Evolutionary conservation across 768 basidiomycete species (phyloP).

Genomic region (Calocybe gangraenosa): DNA sequence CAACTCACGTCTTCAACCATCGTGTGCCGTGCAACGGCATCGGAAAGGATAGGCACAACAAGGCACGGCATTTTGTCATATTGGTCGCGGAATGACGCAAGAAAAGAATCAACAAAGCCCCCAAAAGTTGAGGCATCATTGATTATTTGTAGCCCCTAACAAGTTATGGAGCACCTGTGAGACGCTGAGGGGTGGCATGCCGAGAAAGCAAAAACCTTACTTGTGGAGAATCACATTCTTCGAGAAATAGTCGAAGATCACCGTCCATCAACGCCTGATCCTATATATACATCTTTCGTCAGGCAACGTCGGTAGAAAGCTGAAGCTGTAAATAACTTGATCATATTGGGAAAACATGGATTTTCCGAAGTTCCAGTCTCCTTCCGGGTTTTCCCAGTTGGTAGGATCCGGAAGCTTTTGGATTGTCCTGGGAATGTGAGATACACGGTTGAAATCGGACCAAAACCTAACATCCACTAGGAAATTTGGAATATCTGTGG

Average conservation of each 20-base stretch:
- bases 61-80: slow-evolving; percentile 58
- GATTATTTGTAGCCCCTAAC: slow-evolving; percentile 66
- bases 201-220: slow-evolving; percentile 29
- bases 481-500: slow-evolving; percentile 6
- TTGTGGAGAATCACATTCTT: slow-evolving; percentile 75
- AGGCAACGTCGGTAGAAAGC: background rate
- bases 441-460: slow-evolving; percentile 66
- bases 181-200: background rate
- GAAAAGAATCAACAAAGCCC: slow-evolving; percentile 54
- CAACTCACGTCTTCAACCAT: slow-evolving; percentile 42
- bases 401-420: slow-evolving; percentile 58
- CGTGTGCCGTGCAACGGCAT: slow-evolving; percentile 25
- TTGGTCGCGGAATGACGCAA: slow-evolving; percentile 65
- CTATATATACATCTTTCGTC: slow-evolving; percentile 27
- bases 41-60: slow-evolving; percentile 55
- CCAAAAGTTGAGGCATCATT: slow-evolving; percentile 64
- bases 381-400: slow-evolving; percentile 49
- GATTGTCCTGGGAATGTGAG: slow-evolving; percentile 60
- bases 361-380: slow-evolving; percentile 53
- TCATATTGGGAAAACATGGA: slow-evolving; percentile 52
- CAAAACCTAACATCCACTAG: slow-evolving; percentile 47
- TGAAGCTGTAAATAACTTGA: slow-evolving; percentile 34
- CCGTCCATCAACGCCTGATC: slow-evolving; percentile 66
- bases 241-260: slow-evolving; percentile 59
- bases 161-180: background rate